Evolutionary conservation across 768 basidiomycete genomes (phyloP), one percentile per base, ranked within the genome.

Genomic region (Pleurotus salmoneostramineus): DNA sequence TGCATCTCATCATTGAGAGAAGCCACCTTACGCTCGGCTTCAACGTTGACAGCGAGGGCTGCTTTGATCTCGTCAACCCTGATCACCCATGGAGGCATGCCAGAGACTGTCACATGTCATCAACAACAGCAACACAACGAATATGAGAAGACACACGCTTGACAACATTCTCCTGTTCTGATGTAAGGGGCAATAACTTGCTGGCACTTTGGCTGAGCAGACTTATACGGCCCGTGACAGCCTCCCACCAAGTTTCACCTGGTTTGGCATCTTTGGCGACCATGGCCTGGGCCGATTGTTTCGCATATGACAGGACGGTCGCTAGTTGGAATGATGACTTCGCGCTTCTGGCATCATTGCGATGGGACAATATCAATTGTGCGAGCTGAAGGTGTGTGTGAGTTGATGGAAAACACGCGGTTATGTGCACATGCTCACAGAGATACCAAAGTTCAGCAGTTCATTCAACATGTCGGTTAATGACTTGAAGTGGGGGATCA

Each of bases 1-100:
- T 93, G 90, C 63, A 97, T 83, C 71, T 98, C 93, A 61, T 97
- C 95, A 61, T 87, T 90, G 21, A 97, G 80, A 60, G 91, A 88
- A 2, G 83, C 75, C 5, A 94, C 87, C 71, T 92, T 91, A 48
- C 90, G 84, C 67, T 98, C 96, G 0, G 95, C 95, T 66, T 97
- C 96, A 21, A 93, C 79, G 64, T 97, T 98, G 72, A 91, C 80
- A 0, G 93, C 90, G 1, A 89, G 82, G 49, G 79, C 85, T 0
- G 90, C 82, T 68, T 92, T 92, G 72, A 99, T 85, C 64, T 93
- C 87, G 10, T 84, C 82, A 6, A 96, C 81, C 17, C 96, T 83
- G 0, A 82, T 73, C 2, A 93, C 76, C 96, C 96, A 98, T 2
- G 97, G 96, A 2, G 92, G 77, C 0, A 83, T 80, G 12, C 88